phyloP scores from a whole-genome alignment of 1,284 basidiomycete genomes.

The Fomitiporia mediterranea region DNA sequence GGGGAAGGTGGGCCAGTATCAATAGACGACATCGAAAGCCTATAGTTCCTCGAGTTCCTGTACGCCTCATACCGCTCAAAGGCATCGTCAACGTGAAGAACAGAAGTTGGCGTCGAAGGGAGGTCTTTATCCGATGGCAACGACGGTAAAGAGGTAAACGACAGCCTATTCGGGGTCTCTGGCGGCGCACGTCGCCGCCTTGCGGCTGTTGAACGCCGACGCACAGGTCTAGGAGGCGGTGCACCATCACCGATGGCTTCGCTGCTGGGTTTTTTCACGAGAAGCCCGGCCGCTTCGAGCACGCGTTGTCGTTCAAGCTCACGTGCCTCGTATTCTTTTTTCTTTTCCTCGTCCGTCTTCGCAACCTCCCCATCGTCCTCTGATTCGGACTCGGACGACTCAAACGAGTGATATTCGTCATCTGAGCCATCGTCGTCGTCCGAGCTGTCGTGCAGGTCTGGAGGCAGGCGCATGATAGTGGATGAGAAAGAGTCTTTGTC shows the following conservation, averaged over 20 bases:
- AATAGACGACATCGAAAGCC: slow-evolving; percentile 57
- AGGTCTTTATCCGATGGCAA: slow-evolving; percentile 41
- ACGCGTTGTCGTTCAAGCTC: slow-evolving; percentile 78
- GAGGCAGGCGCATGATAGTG: slow-evolving; percentile 10
- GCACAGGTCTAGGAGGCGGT: slow-evolving; percentile 33
- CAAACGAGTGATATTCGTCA: slow-evolving; percentile 34
- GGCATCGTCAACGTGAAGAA: slow-evolving; percentile 49
- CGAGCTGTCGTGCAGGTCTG: slow-evolving; percentile 9
- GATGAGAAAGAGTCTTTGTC: not conserved
- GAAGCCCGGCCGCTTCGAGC: slow-evolving; percentile 82
- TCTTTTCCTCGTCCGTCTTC: slow-evolving; percentile 40
- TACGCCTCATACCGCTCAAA: slow-evolving; percentile 52
- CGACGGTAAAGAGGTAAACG: slow-evolving; percentile 27
- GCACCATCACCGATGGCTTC: slow-evolving; percentile 33
- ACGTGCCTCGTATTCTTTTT: slow-evolving; percentile 55
- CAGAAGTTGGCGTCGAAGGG: slow-evolving; percentile 42
- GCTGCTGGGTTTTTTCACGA: slow-evolving; percentile 47
- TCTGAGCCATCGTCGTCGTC: slow-evolving; percentile 19
- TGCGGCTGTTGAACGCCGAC: slow-evolving; percentile 23
- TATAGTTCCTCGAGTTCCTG: slow-evolving; percentile 35
- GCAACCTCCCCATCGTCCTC: slow-evolving; percentile 41
- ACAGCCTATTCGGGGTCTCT: slow-evolving; percentile 35
- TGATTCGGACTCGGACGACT: slow-evolving; percentile 38
- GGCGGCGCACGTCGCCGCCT: slow-evolving; percentile 50
- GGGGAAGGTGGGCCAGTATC: slow-evolving; percentile 38